Evolutionary conservation across 2,329 filamentous ascomycete genomes (phyloP), one percentile per base, ranked within the genome.

Genomic region (Aspergillus sp.): DNA sequence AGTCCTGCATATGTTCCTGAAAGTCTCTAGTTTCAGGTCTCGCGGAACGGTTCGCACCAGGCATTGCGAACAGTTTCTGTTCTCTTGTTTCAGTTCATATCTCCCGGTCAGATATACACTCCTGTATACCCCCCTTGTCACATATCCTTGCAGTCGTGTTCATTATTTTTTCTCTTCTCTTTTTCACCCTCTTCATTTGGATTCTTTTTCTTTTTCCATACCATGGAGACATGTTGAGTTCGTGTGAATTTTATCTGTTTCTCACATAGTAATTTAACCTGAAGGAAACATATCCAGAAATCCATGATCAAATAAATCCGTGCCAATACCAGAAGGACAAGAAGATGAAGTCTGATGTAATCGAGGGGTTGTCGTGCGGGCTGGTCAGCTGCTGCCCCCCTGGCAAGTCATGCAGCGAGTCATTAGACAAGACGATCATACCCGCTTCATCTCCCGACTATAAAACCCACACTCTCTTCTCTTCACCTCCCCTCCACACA

Each of bases 331-430:
- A 46, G 24, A 24, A 24, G 24, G 20, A 20, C 45, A 20, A 47
- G 45, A 22, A 20, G 20, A 20, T 53, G 51, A 42, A 20, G 12
- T 55, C 50, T 32, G 50, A 52, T 52, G 11, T 39, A 52, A 22
- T 52, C 31, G 26, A 63, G 60, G 49, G 59, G 49, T 61, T 62
- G 66, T 67, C 69, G 65, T 68, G 68, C 61, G 67, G 57, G 53
- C 63, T 60, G 61, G 69, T 72, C 69, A 72, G 61, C 69, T 65
- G 58, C 51, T 60, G 47, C 45, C 49, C 32, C 32, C 45, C 51
- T 29, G 56, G 55, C 22, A 49, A 32, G 61, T 68, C 65, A 69
- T 60, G 56, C 55, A 52, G 42, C 49, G 18, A 52, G 47, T 55
- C 54, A 56, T 32, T 57, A 54, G 67, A 63, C 59, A 55, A 26